Conservation (phyloP, 2,329 filamentous ascomycete genomes). For the Epichloe sp. region DNA sequence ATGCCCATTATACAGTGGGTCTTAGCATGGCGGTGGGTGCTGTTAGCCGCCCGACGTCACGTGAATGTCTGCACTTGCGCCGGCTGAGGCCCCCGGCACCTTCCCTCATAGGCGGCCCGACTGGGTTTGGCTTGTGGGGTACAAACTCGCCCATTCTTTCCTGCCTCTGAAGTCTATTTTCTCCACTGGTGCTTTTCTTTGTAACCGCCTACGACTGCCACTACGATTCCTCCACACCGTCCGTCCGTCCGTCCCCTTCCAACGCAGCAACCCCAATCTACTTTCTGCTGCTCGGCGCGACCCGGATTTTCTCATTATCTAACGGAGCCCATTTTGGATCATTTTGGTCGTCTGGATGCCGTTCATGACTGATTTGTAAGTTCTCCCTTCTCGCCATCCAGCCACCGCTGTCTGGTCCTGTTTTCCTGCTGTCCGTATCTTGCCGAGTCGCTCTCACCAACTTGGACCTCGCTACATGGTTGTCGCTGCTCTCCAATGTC, state of each 20-base stretch:
- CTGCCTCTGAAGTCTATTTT: slow-evolving; percentile 18
- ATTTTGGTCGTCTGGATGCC: slow-evolving; percentile 23
- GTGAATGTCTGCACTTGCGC: background rate
- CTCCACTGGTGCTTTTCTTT: slow-evolving; percentile 23
- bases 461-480: slow-evolving; percentile 19
- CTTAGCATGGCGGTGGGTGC: background rate
- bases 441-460: slow-evolving; percentile 23
- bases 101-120: slow-evolving; percentile 3
- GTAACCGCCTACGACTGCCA: slow-evolving; percentile 11
- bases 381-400: slow-evolving; percentile 15
- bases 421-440: slow-evolving; percentile 24
- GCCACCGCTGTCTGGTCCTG: slow-evolving; percentile 2
- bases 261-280: slow-evolving; percentile 18
- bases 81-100: background rate
- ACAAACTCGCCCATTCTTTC: slow-evolving; percentile 26
- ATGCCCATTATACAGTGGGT: no score
- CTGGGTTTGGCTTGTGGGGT: slow-evolving; percentile 13
- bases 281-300: slow-evolving; percentile 5
- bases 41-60: background rate
- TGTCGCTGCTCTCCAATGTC: slow-evolving; percentile 18
- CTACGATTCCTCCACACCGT: slow-evolving; percentile 14
- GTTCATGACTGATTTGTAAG: slow-evolving; percentile 39
- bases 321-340: slow-evolving; percentile 11
- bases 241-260: slow-evolving; percentile 21
- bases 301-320: background rate